phyloP scores from a whole-genome alignment of 1,284 basidiomycete species.

The Cutaneotrichosporon cutaneum region DNA sequence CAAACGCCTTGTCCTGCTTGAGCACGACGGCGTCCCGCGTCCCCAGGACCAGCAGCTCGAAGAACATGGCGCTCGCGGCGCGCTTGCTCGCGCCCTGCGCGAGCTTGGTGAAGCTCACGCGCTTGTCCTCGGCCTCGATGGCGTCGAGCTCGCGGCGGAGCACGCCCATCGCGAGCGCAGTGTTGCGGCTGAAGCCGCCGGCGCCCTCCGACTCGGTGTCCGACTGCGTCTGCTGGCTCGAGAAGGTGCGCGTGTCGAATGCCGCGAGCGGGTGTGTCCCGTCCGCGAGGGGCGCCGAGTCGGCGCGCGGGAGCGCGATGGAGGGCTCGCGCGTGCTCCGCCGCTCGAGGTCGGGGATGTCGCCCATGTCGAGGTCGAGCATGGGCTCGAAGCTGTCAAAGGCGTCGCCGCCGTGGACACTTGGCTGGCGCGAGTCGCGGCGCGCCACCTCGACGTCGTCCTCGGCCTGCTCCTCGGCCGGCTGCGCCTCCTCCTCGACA shows the following conservation, averaged over 20 bases:
- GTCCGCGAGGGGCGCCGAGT: slow-evolving; percentile 56
- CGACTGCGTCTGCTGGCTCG: neutral
- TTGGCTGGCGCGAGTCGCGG: slow-evolving; percentile 27
- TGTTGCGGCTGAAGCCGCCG: slow-evolving; percentile 83
- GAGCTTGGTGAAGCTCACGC: slow-evolving; percentile 67
- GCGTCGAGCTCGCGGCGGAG: slow-evolving; percentile 70
- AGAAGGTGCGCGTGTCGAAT: slow-evolving; percentile 65
- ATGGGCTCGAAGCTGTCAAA: slow-evolving; percentile 19
- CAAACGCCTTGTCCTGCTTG: slow-evolving; percentile 70
- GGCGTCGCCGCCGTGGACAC: slow-evolving; percentile 16
- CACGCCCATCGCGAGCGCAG: slow-evolving; percentile 81
- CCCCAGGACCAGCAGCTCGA: slow-evolving; percentile 89
- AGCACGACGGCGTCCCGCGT: slow-evolving; percentile 86
- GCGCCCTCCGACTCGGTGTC: neutral
- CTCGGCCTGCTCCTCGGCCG: neutral
- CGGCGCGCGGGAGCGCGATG: slow-evolving; percentile 36
- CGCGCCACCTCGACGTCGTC: slow-evolving; percentile 72
- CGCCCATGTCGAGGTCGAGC: slow-evolving; percentile 21
- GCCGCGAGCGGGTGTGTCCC: slow-evolving; percentile 70
- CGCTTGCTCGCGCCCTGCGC: slow-evolving; percentile 66
- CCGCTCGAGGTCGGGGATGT: neutral
- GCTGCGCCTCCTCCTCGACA: slow-evolving; percentile 17
- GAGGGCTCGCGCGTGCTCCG: slow-evolving; percentile 30
- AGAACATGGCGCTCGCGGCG: slow-evolving; percentile 94
- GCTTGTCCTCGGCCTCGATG: slow-evolving; percentile 55